A percentile compares a stretch with the other conserved stretches of the same genome.
phyloP scores from a whole-genome alignment of 78 protist species.

The Capsaspora owczarzaki region DNA sequence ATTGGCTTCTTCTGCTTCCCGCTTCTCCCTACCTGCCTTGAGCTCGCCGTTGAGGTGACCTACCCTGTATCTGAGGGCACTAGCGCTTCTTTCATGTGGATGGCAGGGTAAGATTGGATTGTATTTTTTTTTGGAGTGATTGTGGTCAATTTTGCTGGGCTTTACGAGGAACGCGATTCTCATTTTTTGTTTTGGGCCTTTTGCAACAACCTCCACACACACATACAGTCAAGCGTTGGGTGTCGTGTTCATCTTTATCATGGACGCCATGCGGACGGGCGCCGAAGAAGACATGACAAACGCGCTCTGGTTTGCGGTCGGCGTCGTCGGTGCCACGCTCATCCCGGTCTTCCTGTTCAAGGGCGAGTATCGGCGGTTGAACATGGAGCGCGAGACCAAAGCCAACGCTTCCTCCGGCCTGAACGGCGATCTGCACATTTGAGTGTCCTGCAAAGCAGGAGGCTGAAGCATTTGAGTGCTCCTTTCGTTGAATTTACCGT shows the following conservation, averaged over 20 bases:
- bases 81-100: background rate
- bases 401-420: too few relatives aligned
- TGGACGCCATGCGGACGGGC: background rate
- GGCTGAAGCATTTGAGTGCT: too few relatives aligned
- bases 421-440: too few relatives aligned
- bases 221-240: background rate
- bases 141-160: background rate
- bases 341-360: background rate
- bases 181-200: background rate
- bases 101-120: background rate
- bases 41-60: slow-evolving; percentile 3
- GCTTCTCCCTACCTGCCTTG: slow-evolving; percentile 1
- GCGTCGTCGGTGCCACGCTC: background rate
- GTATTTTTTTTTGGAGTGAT: background rate
- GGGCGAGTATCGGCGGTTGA: background rate
- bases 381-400: too few relatives aligned
- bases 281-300: background rate
- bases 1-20: background rate
- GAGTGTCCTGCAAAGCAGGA: too few relatives aligned
- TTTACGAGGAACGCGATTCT: background rate
- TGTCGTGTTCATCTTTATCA: background rate
- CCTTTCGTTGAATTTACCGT: too few relatives aligned
- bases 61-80: background rate
- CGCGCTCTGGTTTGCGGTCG: background rate
- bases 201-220: background rate